phyloP scores from a whole-genome alignment of 768 basidiomycete species.

The Mrakia gelida region DNA sequence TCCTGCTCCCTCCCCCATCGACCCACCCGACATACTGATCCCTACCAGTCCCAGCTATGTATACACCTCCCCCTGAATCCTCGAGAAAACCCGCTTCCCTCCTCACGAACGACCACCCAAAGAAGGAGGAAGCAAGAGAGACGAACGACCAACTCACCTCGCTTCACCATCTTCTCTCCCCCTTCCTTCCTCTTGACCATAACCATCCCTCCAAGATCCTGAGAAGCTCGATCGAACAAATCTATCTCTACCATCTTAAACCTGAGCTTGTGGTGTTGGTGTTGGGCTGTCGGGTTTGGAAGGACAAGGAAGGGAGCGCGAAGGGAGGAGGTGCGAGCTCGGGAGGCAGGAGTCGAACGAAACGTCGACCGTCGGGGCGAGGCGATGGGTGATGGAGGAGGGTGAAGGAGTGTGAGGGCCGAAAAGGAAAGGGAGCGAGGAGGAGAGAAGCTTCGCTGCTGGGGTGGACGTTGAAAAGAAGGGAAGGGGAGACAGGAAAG shows the following conservation, averaged over 20 bases:
- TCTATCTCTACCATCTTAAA: too few relatives aligned
- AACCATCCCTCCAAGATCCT: not conserved
- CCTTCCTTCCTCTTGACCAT: not conserved
- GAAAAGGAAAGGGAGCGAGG: too few relatives aligned
- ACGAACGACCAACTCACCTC: not conserved
- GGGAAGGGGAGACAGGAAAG: too few relatives aligned
- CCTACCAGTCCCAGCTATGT: too few relatives aligned
- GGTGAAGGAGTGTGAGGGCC: not conserved
- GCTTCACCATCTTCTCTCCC: not conserved
- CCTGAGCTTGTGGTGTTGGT: too few relatives aligned
- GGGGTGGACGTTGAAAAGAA: too few relatives aligned
- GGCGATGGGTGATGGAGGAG: not conserved
- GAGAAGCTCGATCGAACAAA: not conserved
- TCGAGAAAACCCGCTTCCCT: not conserved
- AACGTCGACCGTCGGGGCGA: not conserved
- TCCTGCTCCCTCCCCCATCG: too few relatives aligned
- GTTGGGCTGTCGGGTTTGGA: not conserved
- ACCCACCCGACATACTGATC: too few relatives aligned
- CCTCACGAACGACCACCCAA: not conserved
- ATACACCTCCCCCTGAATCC: too few relatives aligned
- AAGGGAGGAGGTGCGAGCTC: not conserved
- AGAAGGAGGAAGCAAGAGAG: too few relatives aligned
- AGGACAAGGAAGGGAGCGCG: not conserved
- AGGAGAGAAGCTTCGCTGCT: too few relatives aligned
- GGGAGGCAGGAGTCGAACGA: not conserved